phyloP scores from a whole-genome alignment of 257 asterid genomes.

The Paraleonurus japonicus region DNA sequence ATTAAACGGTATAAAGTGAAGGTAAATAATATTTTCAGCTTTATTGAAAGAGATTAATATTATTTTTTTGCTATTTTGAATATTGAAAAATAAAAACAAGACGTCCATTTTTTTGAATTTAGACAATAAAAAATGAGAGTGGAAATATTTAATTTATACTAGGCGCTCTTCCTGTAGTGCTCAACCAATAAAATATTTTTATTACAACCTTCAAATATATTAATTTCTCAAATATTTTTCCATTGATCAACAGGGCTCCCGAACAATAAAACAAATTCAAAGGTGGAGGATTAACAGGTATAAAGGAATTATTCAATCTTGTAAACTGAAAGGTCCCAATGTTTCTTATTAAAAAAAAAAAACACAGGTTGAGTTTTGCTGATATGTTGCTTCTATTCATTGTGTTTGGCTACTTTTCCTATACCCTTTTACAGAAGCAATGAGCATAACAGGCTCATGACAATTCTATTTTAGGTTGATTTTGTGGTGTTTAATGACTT shows the following conservation, averaged over 20 bases:
- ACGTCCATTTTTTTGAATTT: no score
- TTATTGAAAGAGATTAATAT: no score
- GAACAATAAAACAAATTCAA: neutral
- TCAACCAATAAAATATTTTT: neutral
- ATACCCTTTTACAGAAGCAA: conserved; percentile 6
- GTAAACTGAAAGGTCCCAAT: no score
- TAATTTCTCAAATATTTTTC: neutral
- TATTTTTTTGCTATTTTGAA: no score
- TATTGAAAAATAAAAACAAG: no score
- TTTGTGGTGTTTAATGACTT: neutral
- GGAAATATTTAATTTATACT: no score
- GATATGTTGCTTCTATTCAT: no score
- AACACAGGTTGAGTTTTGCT: neutral
- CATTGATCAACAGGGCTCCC: conserved; percentile 20
- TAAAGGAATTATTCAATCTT: neutral
- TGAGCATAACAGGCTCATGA: conserved; percentile 3
- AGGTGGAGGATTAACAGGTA: conserved; percentile 4
- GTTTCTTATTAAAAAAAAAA: no score
- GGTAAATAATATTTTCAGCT: no score
- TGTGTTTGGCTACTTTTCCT: neutral
- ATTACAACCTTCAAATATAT: neutral
- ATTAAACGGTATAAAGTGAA: no score
- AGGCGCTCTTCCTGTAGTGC: no score
- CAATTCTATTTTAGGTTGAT: neutral
- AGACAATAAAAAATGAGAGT: no score